Evolutionary conservation across 495 filamentous ascomycete genomes (phyloP).

Genomic region (Penicillium nucicola): DNA sequence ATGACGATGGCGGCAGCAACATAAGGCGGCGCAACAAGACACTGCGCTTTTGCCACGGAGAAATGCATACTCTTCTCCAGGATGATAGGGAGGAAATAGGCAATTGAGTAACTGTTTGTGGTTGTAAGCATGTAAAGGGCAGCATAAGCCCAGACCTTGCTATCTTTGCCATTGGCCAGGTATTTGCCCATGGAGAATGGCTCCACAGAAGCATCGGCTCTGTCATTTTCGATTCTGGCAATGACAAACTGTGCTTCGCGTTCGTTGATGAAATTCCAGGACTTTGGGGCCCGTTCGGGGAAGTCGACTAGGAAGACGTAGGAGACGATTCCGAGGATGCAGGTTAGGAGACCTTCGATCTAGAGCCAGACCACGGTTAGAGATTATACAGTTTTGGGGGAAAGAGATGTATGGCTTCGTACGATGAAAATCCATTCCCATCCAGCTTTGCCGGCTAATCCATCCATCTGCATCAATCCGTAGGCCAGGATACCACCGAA

Average conservation of each 20-base stretch:
- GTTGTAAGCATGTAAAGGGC: slow-evolving; percentile 46
- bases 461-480: slow-evolving; percentile 51
- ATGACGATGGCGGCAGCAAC: slow-evolving; percentile 51
- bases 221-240: slow-evolving; percentile 47
- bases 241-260: slow-evolving; percentile 46
- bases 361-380: too few relatives aligned
- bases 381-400: too few relatives aligned
- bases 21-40: slow-evolving; percentile 57
- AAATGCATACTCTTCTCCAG: slow-evolving; percentile 61
- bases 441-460: slow-evolving; percentile 38
- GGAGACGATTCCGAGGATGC: slow-evolving; percentile 27
- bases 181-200: slow-evolving; percentile 41
- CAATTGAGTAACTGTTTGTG: slow-evolving; percentile 51
- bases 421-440: slow-evolving; percentile 61
- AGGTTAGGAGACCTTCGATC: slow-evolving; percentile 41
- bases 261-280: slow-evolving; percentile 43
- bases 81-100: slow-evolving; percentile 63
- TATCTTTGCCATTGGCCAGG: slow-evolving; percentile 37
- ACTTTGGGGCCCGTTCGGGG: slow-evolving; percentile 40
- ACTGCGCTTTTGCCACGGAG: slow-evolving; percentile 49
- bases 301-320: slow-evolving; percentile 51
- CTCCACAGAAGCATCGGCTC: slow-evolving; percentile 42
- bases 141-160: slow-evolving; percentile 53
- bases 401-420: neutral
- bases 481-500: slow-evolving; percentile 60